Evolutionary conservation across 106 monocot species (phyloP).

Genomic region (Ottelia alismoides): DNA sequence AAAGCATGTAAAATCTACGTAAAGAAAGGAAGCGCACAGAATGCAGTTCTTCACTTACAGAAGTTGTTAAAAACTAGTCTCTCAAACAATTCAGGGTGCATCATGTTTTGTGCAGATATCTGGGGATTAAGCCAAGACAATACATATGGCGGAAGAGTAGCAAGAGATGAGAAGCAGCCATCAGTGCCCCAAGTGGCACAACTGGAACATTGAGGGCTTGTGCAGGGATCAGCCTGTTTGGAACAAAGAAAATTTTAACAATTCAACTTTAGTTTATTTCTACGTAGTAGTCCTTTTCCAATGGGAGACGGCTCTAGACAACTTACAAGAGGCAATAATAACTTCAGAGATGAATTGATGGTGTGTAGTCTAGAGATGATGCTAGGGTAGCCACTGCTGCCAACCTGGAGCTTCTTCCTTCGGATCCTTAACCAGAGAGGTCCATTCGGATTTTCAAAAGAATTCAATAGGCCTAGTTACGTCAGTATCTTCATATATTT

Average conservation of each 20-base stretch:
- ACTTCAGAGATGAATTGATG: slow-evolving; percentile 78
- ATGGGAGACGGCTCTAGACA: too few relatives aligned
- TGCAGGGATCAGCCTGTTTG: slow-evolving; percentile 89
- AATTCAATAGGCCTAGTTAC: too few relatives aligned
- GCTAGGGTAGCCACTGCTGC: slow-evolving; percentile 86
- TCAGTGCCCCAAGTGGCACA: slow-evolving; percentile 70
- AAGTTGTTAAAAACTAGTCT: slow-evolving; percentile 92
- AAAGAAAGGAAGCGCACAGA: too few relatives aligned
- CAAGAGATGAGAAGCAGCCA: slow-evolving; percentile 71
- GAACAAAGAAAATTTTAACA: not conserved
- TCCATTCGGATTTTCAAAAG: too few relatives aligned
- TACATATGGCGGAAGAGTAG: slow-evolving; percentile 70
- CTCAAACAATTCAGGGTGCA: slow-evolving; percentile 86
- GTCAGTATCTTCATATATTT: too few relatives aligned
- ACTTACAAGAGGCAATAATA: slow-evolving; percentile 90
- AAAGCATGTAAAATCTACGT: not conserved
- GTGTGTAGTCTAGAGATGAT: slow-evolving; percentile 88
- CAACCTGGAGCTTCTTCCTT: slow-evolving; percentile 40
- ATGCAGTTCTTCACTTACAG: slow-evolving; percentile 39
- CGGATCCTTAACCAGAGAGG: too few relatives aligned
- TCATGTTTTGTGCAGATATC: slow-evolving; percentile 87
- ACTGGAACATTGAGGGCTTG: slow-evolving; percentile 88
- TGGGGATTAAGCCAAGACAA: slow-evolving; percentile 76
- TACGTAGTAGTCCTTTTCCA: not conserved
- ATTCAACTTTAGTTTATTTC: not conserved